A percentile compares a stretch with the other conserved stretches of the same genome.
Conservation (phyloP, 352 stramenopile genomes). For the Phytophthora ohioensis region DNA sequence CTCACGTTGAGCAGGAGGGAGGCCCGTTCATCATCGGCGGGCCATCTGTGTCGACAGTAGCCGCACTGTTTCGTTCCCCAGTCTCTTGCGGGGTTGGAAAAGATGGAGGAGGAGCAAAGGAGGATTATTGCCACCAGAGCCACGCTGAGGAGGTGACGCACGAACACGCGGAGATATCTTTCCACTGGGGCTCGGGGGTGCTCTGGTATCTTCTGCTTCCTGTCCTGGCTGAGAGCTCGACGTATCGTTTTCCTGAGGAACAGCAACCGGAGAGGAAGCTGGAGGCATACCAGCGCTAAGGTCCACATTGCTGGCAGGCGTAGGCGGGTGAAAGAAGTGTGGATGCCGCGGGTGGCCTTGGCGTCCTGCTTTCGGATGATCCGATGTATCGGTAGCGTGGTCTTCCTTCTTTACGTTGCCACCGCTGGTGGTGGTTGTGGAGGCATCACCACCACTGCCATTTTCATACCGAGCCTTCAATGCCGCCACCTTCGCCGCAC, state of each 20-base stretch:
- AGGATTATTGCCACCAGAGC: conserved; percentile 18
- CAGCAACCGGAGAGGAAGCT: not conserved
- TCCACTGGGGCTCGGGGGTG: not conserved
- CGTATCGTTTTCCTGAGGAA: conserved; percentile 5
- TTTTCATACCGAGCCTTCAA: conserved; percentile 46
- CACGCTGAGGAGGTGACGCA: conserved; percentile 14
- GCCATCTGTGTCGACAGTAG: conserved; percentile 8
- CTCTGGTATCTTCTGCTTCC: conserved; percentile 1
- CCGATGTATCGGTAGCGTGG: conserved; percentile 14
- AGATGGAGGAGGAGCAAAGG: conserved; percentile 10
- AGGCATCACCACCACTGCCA: conserved; percentile 10
- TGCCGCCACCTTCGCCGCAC: conserved; percentile 49
- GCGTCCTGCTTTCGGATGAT: conserved; percentile 24
- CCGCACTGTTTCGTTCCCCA: conserved; percentile 3
- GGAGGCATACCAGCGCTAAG: conserved; percentile 9
- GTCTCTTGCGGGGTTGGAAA: conserved; percentile 10
- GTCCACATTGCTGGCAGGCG: conserved; percentile 25
- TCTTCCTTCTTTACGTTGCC: conserved; percentile 8
- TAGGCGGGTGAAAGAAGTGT: conserved; percentile 43
- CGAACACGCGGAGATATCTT: conserved; percentile 7
- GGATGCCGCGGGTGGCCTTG: conserved; percentile 39
- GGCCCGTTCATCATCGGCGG: conserved; percentile 9
- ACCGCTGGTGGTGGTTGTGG: not conserved
- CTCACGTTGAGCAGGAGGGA: conserved; percentile 11
- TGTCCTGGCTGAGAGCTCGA: conserved; percentile 5